These are phyloP conservation scores for Entomophthora muscae DNA, from an alignment of 371 early-diverging fungal genomes.

Conservation along the genomic window DNA sequence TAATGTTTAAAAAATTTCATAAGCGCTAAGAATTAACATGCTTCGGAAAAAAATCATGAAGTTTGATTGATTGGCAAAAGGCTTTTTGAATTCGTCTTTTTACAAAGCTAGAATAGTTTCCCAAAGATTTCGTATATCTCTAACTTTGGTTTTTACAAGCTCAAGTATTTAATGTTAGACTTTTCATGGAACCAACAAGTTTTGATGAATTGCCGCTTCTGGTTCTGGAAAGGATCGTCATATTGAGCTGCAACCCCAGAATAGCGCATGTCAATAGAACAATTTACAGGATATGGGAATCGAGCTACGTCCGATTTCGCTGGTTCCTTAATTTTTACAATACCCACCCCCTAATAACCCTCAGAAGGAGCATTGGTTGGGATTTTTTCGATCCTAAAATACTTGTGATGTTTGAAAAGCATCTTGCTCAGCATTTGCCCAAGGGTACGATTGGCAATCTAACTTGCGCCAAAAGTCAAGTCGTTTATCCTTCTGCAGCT, in stretches of 20 bases:
- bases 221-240: not conserved
- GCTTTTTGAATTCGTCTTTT: too few relatives aligned
- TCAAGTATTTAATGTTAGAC: not conserved
- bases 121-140: too few relatives aligned
- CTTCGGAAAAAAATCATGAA: too few relatives aligned
- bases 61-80: too few relatives aligned
- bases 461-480: too few relatives aligned
- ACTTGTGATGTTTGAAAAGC: not conserved
- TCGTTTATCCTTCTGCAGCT: not conserved
- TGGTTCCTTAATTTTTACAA: not conserved
- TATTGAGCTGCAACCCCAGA: not conserved
- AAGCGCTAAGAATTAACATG: too few relatives aligned
- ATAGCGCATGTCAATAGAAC: not conserved
- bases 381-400: not conserved
- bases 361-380: not conserved
- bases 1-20: too few relatives aligned
- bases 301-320: not conserved
- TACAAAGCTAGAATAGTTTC: too few relatives aligned
- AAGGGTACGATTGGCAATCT: not conserved
- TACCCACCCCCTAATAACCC: not conserved
- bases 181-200: not conserved
- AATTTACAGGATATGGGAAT: not conserved
- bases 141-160: too few relatives aligned
- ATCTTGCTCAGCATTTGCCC: not conserved
- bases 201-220: not conserved